Conservation (phyloP, 106 monocot species). For the Dioscorea alata region DNA sequence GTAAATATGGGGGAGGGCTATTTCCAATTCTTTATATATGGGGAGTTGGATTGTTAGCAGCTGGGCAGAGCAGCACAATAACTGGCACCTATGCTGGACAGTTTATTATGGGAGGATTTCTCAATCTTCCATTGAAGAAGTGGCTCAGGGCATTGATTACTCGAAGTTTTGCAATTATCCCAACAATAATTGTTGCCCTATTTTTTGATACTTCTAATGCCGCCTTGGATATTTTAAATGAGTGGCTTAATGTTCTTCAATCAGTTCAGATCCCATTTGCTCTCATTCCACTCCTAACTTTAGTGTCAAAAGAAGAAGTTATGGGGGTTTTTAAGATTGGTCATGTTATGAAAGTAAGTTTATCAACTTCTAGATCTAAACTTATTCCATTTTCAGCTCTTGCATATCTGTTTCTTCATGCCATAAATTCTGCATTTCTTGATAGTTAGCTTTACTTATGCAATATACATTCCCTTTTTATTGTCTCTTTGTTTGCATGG, state of each 20-base stretch:
- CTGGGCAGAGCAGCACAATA: constrained; percentile 89
- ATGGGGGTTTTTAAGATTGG: constrained; percentile 77
- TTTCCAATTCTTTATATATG: constrained; percentile 88
- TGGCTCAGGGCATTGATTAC: constrained; percentile 76
- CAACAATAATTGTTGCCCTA: constrained; percentile 75
- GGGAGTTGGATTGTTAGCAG: constrained; percentile 82
- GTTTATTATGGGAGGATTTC: constrained; percentile 90
- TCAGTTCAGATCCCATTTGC: constrained; percentile 89
- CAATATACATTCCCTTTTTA: neutral
- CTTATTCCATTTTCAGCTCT: neutral
- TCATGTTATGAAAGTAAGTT: constrained; percentile 42
- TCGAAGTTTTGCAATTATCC: constrained; percentile 74
- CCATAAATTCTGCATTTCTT: neutral
- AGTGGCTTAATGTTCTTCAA: constrained; percentile 83
- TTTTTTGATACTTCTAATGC: constrained; percentile 65
- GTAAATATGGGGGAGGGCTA: constrained; percentile 61
- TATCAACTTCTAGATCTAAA: neutral
- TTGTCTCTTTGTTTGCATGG: neutral
- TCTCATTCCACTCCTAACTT: constrained; percentile 68
- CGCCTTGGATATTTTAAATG: constrained; percentile 67
- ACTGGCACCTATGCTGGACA: constrained; percentile 91
- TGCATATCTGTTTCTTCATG: neutral
- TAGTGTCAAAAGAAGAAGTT: constrained; percentile 72
- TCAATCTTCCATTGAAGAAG: constrained; percentile 76
- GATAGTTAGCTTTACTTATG: neutral